These are phyloP conservation scores for Zelopaecilomyces penicillatus DNA, from an alignment of 2,329 filamentous ascomycete genomes.

Conservation along the genomic window DNA sequence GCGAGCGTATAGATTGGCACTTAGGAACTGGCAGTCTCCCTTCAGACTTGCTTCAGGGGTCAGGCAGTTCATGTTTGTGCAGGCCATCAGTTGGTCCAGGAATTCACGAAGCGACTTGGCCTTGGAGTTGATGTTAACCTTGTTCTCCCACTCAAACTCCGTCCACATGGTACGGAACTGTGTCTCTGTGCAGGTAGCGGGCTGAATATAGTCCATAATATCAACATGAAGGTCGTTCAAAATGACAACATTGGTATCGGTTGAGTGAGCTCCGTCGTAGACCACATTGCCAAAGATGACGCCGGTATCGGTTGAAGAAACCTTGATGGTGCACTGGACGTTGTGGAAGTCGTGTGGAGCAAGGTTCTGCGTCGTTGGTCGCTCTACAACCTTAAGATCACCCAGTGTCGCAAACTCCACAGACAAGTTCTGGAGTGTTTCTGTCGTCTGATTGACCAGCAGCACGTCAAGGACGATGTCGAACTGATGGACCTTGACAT, in stretches of 20 bases:
- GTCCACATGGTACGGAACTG: constrained; percentile 99
- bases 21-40: constrained; percentile 96
- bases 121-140: constrained; percentile 99
- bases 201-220: constrained; percentile 99
- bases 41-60: constrained; percentile 94
- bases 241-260: constrained; percentile 93
- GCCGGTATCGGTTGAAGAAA: constrained; percentile 93
- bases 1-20: constrained; percentile 89
- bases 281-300: constrained; percentile 99
- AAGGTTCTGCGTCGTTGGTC: constrained; percentile 91
- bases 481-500: constrained; percentile 97
- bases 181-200: constrained; percentile 90
- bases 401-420: constrained; percentile 98
- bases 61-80: constrained; percentile 96
- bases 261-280: constrained; percentile 87
- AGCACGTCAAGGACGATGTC: constrained; percentile 96
- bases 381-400: constrained; percentile 94
- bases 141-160: constrained; percentile 99
- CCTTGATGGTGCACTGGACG: constrained; percentile 97
- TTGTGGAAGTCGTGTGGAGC: constrained; percentile 96
- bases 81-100: constrained; percentile 89
- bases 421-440: constrained; percentile 92
- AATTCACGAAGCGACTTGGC: constrained; percentile 87
- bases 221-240: constrained; percentile 97
- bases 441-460: constrained; percentile 92